These are phyloP conservation scores for Musa beccarii DNA, from an alignment of 176 grass and related monocot species.

Conservation along the genomic window DNA sequence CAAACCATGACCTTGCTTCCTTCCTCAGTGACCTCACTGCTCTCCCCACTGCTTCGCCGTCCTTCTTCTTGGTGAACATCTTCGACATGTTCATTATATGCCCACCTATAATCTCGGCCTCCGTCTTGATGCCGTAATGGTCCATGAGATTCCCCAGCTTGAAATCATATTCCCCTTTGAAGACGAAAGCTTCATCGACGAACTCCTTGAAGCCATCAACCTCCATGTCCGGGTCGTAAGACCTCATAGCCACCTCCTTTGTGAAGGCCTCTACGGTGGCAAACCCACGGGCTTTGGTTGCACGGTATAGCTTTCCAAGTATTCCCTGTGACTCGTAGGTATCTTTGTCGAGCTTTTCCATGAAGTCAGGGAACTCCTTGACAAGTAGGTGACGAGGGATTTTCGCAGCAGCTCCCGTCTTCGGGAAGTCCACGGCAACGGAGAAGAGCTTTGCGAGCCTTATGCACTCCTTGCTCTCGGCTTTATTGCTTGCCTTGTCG, in stretches of 20 bases:
- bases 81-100: conserved; percentile 77
- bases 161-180: conserved; percentile 82
- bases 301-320: conserved; percentile 70
- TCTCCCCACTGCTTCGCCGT: conserved; percentile 62
- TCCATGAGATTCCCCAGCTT: conserved; percentile 85
- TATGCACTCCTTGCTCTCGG: conserved; percentile 39
- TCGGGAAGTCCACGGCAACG: conserved; percentile 85
- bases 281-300: conserved; percentile 47
- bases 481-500: conserved; percentile 39
- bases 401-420: conserved; percentile 64
- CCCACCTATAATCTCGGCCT: conserved; percentile 79
- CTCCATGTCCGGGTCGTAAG: conserved; percentile 71
- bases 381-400: conserved; percentile 46
- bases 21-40: conserved; percentile 61
- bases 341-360: conserved; percentile 65
- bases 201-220: conserved; percentile 57
- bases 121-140: conserved; percentile 85
- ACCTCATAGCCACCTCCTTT: conserved; percentile 39
- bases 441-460: conserved; percentile 65
- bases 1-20: conserved; percentile 76
- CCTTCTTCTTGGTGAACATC: conserved; percentile 61
- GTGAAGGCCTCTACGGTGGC: conserved; percentile 38
- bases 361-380: conserved; percentile 87
- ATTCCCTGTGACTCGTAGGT: conserved; percentile 61
- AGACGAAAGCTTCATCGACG: conserved; percentile 35